Evolutionary conservation across 805 yeast genomes (phyloP).

Genomic region (Saccharomycopsis oosterbeekiorum): DNA sequence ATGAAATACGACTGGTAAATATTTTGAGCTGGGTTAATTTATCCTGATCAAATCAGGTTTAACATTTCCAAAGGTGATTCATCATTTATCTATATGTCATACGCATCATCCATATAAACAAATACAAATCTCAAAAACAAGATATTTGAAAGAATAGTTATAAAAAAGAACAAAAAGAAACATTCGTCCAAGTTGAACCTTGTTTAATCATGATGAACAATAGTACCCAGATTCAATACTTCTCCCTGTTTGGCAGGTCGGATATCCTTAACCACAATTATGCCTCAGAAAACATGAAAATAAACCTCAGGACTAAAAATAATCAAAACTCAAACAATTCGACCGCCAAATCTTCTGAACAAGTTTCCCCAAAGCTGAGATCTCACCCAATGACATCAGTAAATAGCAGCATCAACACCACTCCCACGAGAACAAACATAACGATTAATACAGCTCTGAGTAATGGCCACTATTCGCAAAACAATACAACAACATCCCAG

Average conservation of each 20-base stretch:
- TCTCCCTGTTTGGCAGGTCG: constrained; percentile 9
- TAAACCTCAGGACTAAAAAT: background rate
- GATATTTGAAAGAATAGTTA: too few species aligned
- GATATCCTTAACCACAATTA: constrained; percentile 16
- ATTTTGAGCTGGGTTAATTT: too few species aligned
- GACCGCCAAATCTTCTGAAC: background rate
- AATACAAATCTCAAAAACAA: too few species aligned
- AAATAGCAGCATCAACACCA: background rate
- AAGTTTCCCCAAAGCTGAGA: background rate
- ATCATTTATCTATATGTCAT: too few species aligned
- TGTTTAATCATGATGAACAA: constrained; percentile 6
- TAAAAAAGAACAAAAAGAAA: too few species aligned
- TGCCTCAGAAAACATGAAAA: constrained; percentile 3
- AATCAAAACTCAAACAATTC: background rate
- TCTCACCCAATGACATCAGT: background rate
- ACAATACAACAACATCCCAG: background rate
- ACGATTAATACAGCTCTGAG: background rate
- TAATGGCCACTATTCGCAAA: background rate
- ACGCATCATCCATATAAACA: too few species aligned
- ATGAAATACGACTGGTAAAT: background rate
- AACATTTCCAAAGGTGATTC: too few species aligned
- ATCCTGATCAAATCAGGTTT: too few species aligned
- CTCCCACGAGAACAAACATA: constrained; percentile 2
- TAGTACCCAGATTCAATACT: constrained; percentile 9
- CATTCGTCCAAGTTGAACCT: too few species aligned